Evolutionary conservation across 768 basidiomycete species (phyloP).

Genomic region (Solioccasus polychromus): DNA sequence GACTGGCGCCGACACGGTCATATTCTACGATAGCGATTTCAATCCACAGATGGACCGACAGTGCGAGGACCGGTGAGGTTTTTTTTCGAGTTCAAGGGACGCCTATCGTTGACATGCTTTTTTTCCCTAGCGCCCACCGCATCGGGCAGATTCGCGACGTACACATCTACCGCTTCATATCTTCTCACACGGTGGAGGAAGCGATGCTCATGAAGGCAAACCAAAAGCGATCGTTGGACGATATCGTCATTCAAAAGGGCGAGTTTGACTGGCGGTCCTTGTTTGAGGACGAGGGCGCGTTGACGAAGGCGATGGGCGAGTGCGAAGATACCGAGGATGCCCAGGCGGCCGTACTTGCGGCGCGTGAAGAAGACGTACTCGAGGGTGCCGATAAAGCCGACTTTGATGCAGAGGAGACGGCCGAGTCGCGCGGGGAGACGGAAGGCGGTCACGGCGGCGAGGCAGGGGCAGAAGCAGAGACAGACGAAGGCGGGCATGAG

Average conservation of each 20-base stretch:
- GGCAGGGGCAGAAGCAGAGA: conserved; percentile 37
- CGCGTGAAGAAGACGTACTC: conserved; percentile 64
- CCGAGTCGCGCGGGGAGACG: conserved; percentile 26
- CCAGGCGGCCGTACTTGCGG: conserved; percentile 74
- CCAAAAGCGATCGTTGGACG: conserved; percentile 90
- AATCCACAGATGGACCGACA: conserved; percentile 98
- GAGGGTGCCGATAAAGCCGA: conserved; percentile 82
- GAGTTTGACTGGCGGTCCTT: conserved; percentile 93
- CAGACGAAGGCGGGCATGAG: conserved; percentile 36
- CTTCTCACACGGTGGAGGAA: conserved; percentile 89
- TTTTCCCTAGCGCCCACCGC: conserved; percentile 75
- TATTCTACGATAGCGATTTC: conserved; percentile 97
- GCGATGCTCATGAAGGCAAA: conserved; percentile 97
- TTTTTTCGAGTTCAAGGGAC: background rate
- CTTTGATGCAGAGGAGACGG: conserved; percentile 52
- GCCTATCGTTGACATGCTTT: background rate
- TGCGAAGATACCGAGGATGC: conserved; percentile 89
- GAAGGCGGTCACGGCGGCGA: conserved; percentile 23
- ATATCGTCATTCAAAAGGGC: conserved; percentile 88
- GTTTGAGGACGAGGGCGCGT: conserved; percentile 58
- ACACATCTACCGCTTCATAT: conserved; percentile 94
- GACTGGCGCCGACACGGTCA: conserved; percentile 90
- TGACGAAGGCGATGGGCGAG: conserved; percentile 75
- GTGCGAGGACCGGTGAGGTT: conserved; percentile 83
- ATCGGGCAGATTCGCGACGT: conserved; percentile 97